Conservation (phyloP, 768 basidiomycete genomes). For the Phlebiopsis flavidoalba region DNA sequence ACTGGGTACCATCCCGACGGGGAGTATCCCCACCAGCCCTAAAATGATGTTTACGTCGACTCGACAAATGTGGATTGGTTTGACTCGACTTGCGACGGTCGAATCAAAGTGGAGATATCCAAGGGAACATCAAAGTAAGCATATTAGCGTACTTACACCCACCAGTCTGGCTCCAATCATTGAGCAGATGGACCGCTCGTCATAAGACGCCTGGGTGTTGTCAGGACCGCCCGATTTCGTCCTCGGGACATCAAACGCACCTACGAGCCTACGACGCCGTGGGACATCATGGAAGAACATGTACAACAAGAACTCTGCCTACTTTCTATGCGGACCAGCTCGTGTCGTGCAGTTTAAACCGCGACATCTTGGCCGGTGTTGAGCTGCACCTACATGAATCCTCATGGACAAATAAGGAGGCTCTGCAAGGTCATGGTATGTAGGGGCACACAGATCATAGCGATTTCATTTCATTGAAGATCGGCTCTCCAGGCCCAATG, state of each 20-base stretch:
- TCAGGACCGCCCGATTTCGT: slow-evolving; percentile 28
- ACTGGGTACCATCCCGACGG: not conserved
- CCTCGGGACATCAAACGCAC: slow-evolving; percentile 23
- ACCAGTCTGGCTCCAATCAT: too few relatives aligned
- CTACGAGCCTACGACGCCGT: slow-evolving; percentile 28
- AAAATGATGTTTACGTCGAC: slow-evolving; percentile 21
- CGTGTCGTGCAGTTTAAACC: slow-evolving; percentile 20
- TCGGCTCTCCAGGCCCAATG: slow-evolving; percentile 1
- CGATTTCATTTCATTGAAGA: too few relatives aligned
- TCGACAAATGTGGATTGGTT: slow-evolving; percentile 32
- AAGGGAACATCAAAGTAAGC: too few relatives aligned
- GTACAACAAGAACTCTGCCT: slow-evolving; percentile 14
- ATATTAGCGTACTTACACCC: too few relatives aligned
- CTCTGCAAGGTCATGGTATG: slow-evolving; percentile 28
- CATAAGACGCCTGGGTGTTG: slow-evolving; percentile 19
- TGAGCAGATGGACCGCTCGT: not conserved
- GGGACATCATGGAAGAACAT: slow-evolving; percentile 28
- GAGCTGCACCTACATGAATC: slow-evolving; percentile 15
- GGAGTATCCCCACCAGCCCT: slow-evolving; percentile 17
- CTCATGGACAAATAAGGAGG: slow-evolving; percentile 27
- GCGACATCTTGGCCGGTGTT: slow-evolving; percentile 30
- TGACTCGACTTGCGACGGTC: slow-evolving; percentile 30
- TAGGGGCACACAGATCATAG: not conserved
- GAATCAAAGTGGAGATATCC: slow-evolving; percentile 21
- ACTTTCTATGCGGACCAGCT: not conserved